These are phyloP conservation scores for Candida koratica DNA, from an alignment of 805 yeast species.

Conservation along the genomic window DNA sequence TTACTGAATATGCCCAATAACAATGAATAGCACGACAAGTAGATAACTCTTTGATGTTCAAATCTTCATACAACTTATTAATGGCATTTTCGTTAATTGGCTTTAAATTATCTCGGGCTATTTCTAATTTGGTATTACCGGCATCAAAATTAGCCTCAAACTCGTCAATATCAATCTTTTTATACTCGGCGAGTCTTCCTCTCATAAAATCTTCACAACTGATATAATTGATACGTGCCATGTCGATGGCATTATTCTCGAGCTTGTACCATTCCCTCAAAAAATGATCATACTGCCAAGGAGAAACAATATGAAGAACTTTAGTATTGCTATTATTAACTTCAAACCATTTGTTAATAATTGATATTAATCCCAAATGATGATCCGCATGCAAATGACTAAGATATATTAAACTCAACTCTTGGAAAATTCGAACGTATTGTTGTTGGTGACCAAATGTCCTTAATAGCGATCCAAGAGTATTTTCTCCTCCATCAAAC, in stretches of 20 bases:
- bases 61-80: constrained; percentile 33
- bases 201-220: constrained; percentile 57
- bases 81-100: constrained; percentile 28
- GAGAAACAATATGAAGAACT: constrained; percentile 59
- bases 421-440: constrained; percentile 44
- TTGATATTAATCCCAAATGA: constrained; percentile 75
- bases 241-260: constrained; percentile 35
- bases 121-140: constrained; percentile 14
- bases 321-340: constrained; percentile 27
- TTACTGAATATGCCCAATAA: constrained; percentile 64
- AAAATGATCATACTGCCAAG: constrained; percentile 69
- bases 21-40: constrained; percentile 85
- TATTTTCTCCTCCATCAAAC: constrained; percentile 95
- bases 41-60: constrained; percentile 42
- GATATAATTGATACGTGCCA: constrained; percentile 46
- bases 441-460: constrained; percentile 49
- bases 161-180: constrained; percentile 23
- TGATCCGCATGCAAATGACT: constrained; percentile 98
- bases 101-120: constrained; percentile 22
- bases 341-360: constrained; percentile 66
- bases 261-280: constrained; percentile 62
- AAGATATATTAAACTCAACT: constrained; percentile 62
- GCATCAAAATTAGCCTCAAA: constrained; percentile 32
- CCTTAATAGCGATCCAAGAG: constrained; percentile 68
- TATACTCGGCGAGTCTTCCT: constrained; percentile 29